Conservation (phyloP, 1,284 basidiomycete species). For the Ustilago sp. region DNA sequence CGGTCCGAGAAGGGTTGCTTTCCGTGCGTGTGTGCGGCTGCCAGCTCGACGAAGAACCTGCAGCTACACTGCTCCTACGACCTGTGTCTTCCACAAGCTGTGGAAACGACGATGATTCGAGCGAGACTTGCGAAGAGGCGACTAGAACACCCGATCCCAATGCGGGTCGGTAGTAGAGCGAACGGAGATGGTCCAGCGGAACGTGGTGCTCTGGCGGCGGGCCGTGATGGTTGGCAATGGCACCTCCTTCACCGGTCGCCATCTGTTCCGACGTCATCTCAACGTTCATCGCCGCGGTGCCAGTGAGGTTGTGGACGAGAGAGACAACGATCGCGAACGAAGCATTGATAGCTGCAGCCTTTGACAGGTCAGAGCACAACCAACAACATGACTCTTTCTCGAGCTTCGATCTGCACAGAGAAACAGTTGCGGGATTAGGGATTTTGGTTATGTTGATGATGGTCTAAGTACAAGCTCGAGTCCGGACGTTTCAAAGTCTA, state of each 20-base stretch:
- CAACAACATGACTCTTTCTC: neutral
- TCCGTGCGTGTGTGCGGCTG: slow-evolving; percentile 22
- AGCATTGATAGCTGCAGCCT: neutral
- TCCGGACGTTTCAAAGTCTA: too few relatives aligned
- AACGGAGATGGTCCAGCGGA: slow-evolving; percentile 42
- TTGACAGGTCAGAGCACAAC: slow-evolving; percentile 2
- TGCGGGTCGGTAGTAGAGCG: slow-evolving; percentile 48
- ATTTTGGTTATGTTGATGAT: too few relatives aligned
- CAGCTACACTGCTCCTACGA: neutral
- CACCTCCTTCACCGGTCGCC: slow-evolving; percentile 3
- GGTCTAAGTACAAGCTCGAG: too few relatives aligned
- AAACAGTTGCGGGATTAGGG: too few relatives aligned
- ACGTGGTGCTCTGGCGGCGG: slow-evolving; percentile 37
- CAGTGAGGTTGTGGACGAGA: neutral
- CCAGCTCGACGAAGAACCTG: slow-evolving; percentile 7
- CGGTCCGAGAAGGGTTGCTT: slow-evolving; percentile 20
- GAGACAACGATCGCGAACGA: neutral
- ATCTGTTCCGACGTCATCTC: neutral
- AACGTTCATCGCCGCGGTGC: neutral
- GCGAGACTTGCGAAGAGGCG: slow-evolving; percentile 21
- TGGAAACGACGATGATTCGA: neutral
- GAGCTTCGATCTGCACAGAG: neutral
- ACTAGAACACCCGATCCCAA: slow-evolving; percentile 44
- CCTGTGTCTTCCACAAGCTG: slow-evolving; percentile 2
- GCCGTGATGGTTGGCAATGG: slow-evolving; percentile 24